Base-by-base conservation (phyloP, 192 early-diverging fungal species). In the Linnemannia elongata region DNA sequence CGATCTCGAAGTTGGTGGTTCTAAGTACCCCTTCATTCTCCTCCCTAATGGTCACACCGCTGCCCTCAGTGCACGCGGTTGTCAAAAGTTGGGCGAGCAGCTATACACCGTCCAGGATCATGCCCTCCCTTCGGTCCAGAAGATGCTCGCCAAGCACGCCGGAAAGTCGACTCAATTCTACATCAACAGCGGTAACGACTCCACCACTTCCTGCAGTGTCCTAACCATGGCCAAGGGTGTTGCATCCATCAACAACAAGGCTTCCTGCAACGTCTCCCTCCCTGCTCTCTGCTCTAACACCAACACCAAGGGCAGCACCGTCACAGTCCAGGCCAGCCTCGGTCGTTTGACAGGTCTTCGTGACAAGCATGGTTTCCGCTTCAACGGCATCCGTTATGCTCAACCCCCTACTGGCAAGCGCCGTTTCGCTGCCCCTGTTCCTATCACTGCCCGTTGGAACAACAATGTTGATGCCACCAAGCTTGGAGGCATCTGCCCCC, bases 341-440 rank as follows among this genome's bases (percentile, higher is more conserved):
- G 76, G 81, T 33, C 66, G 42, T 6, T 27, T 83, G 27, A 75
- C 75, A 0, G 81, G 81, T 57, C 39, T 45, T 9, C 76, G 81
- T 33, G 81, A 83, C 44, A 47, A 69, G 72, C 35, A 41, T 18
- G 74, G 75, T n/a, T 83, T 83, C 81, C 75, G 76, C 30, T 83
- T 83, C 69, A 38, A 52, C 17, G 81, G 81, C 33, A 76, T 83
- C 9, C 81, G 75, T 5, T 83, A 83, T 39, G 81, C 81, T 55
- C 63, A 77, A 69, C 57, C 81, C 6, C 77, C 69, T 49, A 49
- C 70, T 9, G 80, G 74, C 15, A 41, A 45, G 15, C 76, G 80
- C 4, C 74, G 81, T 12, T 83, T 75, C 33, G 75, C 55, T 41
- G 63, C 81, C 41, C 81, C 81, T 47, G 69, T 49, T 12, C 81